Evolutionary conservation across 208 protist genomes (phyloP).

Genomic region (Trypanosoma congolense): DNA sequence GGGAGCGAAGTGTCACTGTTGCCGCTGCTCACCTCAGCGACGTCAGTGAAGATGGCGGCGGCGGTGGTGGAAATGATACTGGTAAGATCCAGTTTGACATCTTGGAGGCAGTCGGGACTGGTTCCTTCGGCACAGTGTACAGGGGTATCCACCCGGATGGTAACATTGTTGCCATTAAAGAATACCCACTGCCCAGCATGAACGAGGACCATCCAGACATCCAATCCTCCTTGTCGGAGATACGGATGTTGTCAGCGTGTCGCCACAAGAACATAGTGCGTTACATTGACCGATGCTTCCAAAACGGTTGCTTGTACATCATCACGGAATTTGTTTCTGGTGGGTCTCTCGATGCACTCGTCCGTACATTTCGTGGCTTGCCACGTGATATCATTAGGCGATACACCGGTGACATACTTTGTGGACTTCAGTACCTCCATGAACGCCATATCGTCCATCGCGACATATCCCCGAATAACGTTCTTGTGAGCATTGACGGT

Average conservation of each 20-base stretch:
- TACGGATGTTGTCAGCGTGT: constrained; percentile 38
- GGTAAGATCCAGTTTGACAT: constrained; percentile 19
- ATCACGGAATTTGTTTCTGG: constrained; percentile 64
- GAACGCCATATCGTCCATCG: constrained; percentile 55
- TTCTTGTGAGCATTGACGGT: constrained; percentile 68
- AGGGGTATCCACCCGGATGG: constrained; percentile 27
- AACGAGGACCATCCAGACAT: constrained; percentile 18
- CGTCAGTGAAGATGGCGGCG: background rate
- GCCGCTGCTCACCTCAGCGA: background rate
- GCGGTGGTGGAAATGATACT: background rate
- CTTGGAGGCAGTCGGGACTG: constrained; percentile 17
- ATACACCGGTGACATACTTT: constrained; percentile 49
- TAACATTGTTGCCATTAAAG: constrained; percentile 56
- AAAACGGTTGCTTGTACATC: constrained; percentile 41
- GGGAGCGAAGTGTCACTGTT: background rate
- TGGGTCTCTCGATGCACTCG: constrained; percentile 49
- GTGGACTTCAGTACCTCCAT: constrained; percentile 68
- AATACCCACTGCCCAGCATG: constrained; percentile 22
- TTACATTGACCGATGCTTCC: constrained; percentile 41
- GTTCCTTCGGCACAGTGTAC: constrained; percentile 22
- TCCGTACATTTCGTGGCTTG: constrained; percentile 43
- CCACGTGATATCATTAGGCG: constrained; percentile 35
- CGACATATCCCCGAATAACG: constrained; percentile 72
- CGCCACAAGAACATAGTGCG: constrained; percentile 68
- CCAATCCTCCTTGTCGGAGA: constrained; percentile 38